Evolutionary conservation across 139 green algal genomes (phyloP).

Genomic region (Microglena sp.): DNA sequence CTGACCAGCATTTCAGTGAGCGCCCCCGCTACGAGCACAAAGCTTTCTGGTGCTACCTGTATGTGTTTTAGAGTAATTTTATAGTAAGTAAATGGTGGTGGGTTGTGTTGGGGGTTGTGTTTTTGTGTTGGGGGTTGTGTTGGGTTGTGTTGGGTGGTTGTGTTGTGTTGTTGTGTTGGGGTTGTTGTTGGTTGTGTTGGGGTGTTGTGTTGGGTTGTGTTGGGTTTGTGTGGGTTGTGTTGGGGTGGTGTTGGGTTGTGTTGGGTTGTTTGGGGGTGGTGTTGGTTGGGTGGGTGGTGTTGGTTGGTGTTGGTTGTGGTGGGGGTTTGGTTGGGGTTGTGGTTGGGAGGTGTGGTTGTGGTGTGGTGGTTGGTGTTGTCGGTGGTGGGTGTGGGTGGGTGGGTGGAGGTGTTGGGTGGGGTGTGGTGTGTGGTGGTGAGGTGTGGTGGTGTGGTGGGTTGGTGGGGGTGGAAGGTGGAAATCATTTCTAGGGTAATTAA

Average conservation of each 20-base stretch:
- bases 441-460: too few relatives aligned
- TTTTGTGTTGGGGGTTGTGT: neutral
- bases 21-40: constrained; percentile 37
- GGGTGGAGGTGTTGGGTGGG: neutral
- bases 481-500: too few relatives aligned
- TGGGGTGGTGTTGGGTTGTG: neutral
- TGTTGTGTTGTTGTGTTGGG: neutral
- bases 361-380: neutral
- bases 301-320: neutral
- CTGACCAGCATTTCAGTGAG: constrained; percentile 39
- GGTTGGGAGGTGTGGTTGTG: too few relatives aligned
- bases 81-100: neutral
- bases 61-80: too few relatives aligned
- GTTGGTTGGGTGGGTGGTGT: neutral
- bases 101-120: neutral
- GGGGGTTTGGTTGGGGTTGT: neutral
- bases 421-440: too few relatives aligned
- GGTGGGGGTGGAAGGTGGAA: too few relatives aligned
- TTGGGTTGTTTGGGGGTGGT: neutral
- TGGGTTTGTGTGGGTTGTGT: neutral
- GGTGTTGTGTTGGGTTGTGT: neutral
- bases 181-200: neutral
- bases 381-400: neutral
- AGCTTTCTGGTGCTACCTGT: constrained; percentile 31
- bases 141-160: neutral